Percentiles rank a stretch among this genome's conserved stretches.
These are phyloP conservation scores for Hypoxylon lienhwacheense DNA, from an alignment of 495 filamentous ascomycete genomes.

Conservation along the genomic window DNA sequence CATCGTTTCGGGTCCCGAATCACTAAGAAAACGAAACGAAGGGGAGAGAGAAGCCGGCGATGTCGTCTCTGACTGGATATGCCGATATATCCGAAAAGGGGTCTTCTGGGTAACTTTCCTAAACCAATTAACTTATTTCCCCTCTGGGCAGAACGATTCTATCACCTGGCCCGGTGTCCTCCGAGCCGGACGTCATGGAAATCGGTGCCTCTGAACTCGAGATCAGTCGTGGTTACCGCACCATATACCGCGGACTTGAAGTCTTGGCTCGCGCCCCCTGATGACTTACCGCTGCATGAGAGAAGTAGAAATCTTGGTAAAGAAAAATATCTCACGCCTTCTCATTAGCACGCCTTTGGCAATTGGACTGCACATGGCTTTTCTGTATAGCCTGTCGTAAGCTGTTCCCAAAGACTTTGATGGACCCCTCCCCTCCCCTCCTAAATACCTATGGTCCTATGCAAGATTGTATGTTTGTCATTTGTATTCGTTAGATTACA, in stretches of 20 bases:
- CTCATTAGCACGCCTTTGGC: constrained; percentile 22
- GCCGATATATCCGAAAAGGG: constrained; percentile 27
- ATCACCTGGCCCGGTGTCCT: not conserved
- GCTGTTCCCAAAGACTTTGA: too few relatives aligned
- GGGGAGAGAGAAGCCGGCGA: too few relatives aligned
- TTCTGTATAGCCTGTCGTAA: too few relatives aligned
- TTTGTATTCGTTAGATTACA: not conserved
- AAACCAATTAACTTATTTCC: constrained; percentile 30
- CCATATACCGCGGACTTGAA: constrained; percentile 29
- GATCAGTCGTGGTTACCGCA: constrained; percentile 18
- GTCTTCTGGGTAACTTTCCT: too few relatives aligned
- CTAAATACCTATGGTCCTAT: too few relatives aligned
- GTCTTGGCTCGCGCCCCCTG: constrained; percentile 36
- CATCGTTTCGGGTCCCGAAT: constrained; percentile 1
- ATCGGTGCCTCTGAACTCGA: constrained; percentile 17
- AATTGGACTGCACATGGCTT: constrained; percentile 18
- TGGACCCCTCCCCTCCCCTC: too few relatives aligned
- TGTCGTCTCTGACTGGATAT: constrained; percentile 24
- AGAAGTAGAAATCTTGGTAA: too few relatives aligned
- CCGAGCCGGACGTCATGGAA: constrained; percentile 7
- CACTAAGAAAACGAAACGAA: too few relatives aligned
- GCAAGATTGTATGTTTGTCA: too few relatives aligned
- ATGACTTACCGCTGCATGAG: constrained; percentile 18
- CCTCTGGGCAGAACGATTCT: constrained; percentile 26
- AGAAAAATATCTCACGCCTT: too few relatives aligned